These are phyloP conservation scores for Daldinia grandis DNA, from an alignment of 495 filamentous ascomycete genomes.

Conservation along the genomic window DNA sequence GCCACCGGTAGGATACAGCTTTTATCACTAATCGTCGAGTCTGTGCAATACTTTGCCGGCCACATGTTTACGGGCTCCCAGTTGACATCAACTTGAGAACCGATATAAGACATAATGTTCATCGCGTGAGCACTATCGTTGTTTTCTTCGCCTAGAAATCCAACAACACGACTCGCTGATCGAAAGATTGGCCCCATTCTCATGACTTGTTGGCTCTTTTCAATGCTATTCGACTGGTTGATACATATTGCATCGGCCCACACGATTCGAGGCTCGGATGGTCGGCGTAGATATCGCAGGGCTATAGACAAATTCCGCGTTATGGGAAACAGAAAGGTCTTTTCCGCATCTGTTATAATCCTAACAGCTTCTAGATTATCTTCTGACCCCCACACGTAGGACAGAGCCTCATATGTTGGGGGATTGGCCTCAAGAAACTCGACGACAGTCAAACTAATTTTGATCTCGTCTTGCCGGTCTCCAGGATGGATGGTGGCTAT, in stretches of 20 bases:
- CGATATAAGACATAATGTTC: neutral
- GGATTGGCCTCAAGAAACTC: neutral
- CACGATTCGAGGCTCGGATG: neutral
- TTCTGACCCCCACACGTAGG: slow-evolving; percentile 2
- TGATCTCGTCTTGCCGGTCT: neutral
- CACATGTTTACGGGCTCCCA: neutral
- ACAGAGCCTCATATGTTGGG: neutral
- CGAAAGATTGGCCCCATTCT: slow-evolving; percentile 35
- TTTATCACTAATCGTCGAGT: neutral
- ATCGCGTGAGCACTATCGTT: slow-evolving; percentile 10
- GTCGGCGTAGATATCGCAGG: neutral
- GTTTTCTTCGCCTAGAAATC: slow-evolving; percentile 34
- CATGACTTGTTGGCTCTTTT: slow-evolving; percentile 38
- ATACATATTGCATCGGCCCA: slow-evolving; percentile 16
- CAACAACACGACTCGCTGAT: slow-evolving; percentile 33
- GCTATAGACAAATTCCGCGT: neutral
- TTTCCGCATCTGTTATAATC: neutral
- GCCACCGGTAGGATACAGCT: neutral
- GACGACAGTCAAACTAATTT: neutral
- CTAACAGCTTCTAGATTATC: neutral
- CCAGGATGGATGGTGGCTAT: neutral
- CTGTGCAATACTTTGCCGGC: neutral
- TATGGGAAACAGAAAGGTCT: neutral
- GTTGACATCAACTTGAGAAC: slow-evolving; percentile 1
- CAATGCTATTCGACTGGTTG: slow-evolving; percentile 14